Evolutionary conservation across 2,329 filamentous ascomycete genomes (phyloP), one percentile per base, ranked within the genome.

Genomic region (Phialophora chinensis): DNA sequence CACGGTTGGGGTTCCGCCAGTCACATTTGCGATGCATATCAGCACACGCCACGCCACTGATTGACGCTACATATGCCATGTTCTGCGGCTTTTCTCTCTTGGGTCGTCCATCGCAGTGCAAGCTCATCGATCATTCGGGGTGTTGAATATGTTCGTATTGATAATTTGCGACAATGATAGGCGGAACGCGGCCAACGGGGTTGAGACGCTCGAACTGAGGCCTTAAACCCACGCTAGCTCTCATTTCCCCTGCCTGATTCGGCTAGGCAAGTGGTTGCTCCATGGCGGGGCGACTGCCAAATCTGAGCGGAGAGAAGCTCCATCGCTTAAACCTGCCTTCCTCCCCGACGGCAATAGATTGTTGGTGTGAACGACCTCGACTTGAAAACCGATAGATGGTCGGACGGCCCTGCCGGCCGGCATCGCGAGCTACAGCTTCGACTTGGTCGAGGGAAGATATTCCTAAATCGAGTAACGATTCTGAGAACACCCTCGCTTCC

Each of bases 241-340:
- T 50, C 44, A 60, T 33, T 60, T 25, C 44, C 42, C 38, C 3
- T 60, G 47, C 47, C 57, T 4, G 47, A 49, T 31, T 35, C n/a
- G 23, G 57, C 20, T 47, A 29, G 20, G 11, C 31, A 8, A 25
- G 14, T 7, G 12, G 38, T 20, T 44, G 38, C 14, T 44, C 8
- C 17, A n/a, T 44, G n/a, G 38, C 38, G 38, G 38, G 38, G 38
- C 4, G 38, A 44, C 7, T 20, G 38, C 17, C 38, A 44, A n/a
- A 17, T 20, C 38, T 4, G 17, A 8, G 38, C 38, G 38, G 38
- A 44, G 38, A 44, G 38, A n/a, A n/a, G 5, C 17, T 44, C 38
- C 5, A 44, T 44, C 38, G 38, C 38, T 44, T 6, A 7, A 20
- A 44, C 38, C 17, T 44, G 6, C 38, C 38, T 17, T 44, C 38